Percentiles rank a stretch among this genome's conserved stretches.
phyloP scores from a whole-genome alignment of 495 filamentous ascomycete species.

The Letharia lupina region DNA sequence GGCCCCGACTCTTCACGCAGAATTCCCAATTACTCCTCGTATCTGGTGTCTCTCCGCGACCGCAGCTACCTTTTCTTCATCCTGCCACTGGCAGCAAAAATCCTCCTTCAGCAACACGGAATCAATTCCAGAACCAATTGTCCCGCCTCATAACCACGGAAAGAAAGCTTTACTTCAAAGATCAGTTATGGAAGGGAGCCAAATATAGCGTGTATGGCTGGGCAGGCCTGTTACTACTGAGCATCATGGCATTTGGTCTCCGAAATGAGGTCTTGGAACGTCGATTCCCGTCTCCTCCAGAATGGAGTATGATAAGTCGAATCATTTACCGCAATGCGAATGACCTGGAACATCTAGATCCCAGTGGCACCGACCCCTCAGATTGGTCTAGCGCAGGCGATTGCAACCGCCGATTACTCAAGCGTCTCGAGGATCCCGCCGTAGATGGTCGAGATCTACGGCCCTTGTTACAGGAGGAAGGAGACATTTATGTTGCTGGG shows the following conservation, averaged over 20 bases:
- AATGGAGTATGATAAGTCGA: constrained; percentile 61
- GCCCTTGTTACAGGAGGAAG: constrained; percentile 43
- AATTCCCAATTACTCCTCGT: constrained; percentile 41
- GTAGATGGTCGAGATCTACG: constrained; percentile 58
- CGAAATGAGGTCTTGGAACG: constrained; percentile 65
- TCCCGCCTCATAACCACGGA: constrained; percentile 71
- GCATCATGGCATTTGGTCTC: constrained; percentile 48
- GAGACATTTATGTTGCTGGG: constrained; percentile 45
- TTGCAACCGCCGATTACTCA: constrained; percentile 45
- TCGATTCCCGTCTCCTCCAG: constrained; percentile 61
- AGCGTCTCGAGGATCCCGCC: constrained; percentile 53
- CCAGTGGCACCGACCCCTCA: constrained; percentile 41
- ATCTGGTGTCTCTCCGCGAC: constrained; percentile 46
- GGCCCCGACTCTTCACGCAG: constrained; percentile 24
- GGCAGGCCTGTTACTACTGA: constrained; percentile 43
- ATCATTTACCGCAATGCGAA: constrained; percentile 50
- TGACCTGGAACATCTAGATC: constrained; percentile 46
- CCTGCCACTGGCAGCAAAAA: constrained; percentile 36
- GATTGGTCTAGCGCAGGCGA: constrained; percentile 57
- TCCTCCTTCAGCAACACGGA: constrained; percentile 32
- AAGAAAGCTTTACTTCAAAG: constrained; percentile 55
- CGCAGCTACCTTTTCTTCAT: constrained; percentile 71
- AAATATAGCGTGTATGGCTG: constrained; percentile 53
- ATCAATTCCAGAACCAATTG: constrained; percentile 45
- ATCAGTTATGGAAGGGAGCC: constrained; percentile 50